Evolutionary conservation across 2,329 filamentous ascomycete species (phyloP).

Genomic region (Fusarium ambrosium): DNA sequence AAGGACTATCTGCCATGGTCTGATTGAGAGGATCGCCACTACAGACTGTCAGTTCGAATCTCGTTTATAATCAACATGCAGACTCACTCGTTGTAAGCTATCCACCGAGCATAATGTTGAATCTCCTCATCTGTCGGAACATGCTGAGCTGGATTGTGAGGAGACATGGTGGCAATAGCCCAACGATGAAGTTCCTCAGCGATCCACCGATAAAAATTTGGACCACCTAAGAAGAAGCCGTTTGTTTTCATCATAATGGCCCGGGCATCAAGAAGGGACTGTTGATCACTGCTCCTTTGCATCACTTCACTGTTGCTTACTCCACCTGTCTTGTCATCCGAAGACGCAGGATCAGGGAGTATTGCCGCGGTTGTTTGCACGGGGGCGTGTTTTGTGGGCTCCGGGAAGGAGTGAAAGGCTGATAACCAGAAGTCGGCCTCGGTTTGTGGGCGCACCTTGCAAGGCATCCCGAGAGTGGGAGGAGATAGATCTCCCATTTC

Average conservation of each 20-base stretch:
- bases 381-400: background rate
- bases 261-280: conserved; percentile 11
- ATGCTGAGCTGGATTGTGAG: conserved; percentile 47
- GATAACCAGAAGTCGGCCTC: conserved; percentile 8
- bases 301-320: background rate
- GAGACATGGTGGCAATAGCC: conserved; percentile 49
- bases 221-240: conserved; percentile 39
- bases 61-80: rapidly evolving
- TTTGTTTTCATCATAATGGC: conserved; percentile 10
- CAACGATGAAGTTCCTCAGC: conserved; percentile 39
- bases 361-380: background rate
- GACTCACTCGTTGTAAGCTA: conserved; percentile 47
- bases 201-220: conserved; percentile 41
- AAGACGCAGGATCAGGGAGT: background rate
- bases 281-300: background rate
- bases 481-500: background rate
- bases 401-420: conserved; percentile 4
- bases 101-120: conserved; percentile 50
- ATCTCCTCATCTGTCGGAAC: conserved; percentile 54
- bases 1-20: conserved; percentile 7
- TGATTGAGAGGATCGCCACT: conserved; percentile 12
- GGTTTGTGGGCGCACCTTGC: background rate
- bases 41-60: background rate
- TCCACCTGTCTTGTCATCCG: background rate
- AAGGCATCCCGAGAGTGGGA: background rate